phyloP scores from a whole-genome alignment of 306 rosid genomes.

The Luffa aegyptiaca region DNA sequence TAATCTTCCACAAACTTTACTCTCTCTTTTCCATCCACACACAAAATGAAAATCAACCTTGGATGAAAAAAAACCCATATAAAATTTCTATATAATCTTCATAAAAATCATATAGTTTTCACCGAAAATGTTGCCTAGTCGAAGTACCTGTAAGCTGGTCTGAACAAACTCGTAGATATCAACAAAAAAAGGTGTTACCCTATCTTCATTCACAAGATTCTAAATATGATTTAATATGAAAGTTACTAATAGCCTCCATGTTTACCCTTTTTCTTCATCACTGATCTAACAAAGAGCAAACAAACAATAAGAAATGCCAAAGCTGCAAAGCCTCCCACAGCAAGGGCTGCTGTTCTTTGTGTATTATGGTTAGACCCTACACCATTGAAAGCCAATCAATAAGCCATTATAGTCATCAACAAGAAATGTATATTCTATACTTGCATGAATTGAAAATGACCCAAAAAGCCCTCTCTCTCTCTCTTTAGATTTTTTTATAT shows the following conservation, averaged over 20 bases:
- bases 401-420: background rate
- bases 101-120: background rate
- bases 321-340: conserved; percentile 82
- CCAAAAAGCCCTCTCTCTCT: background rate
- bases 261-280: conserved; percentile 50
- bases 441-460: background rate
- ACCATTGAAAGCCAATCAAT: conserved; percentile 25
- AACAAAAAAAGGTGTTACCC: background rate
- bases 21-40: background rate
- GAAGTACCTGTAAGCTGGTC: background rate
- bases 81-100: background rate
- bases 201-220: background rate
- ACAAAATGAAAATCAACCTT: background rate
- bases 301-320: conserved; percentile 64
- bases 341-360: conserved; percentile 68
- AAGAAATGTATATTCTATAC: conserved; percentile 4
- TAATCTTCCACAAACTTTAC: background rate
- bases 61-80: background rate
- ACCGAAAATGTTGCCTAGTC: no score
- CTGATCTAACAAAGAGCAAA: conserved; percentile 41
- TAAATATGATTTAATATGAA: background rate
- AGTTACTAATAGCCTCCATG: conserved; percentile 14
- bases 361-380: conserved; percentile 30
- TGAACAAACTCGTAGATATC: no score
- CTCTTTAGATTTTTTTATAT: background rate